Percentiles rank a stretch among this genome's conserved stretches.
These are phyloP conservation scores for Candida sp. DNA, from an alignment of 1,139 yeast genomes.

Conservation along the genomic window DNA sequence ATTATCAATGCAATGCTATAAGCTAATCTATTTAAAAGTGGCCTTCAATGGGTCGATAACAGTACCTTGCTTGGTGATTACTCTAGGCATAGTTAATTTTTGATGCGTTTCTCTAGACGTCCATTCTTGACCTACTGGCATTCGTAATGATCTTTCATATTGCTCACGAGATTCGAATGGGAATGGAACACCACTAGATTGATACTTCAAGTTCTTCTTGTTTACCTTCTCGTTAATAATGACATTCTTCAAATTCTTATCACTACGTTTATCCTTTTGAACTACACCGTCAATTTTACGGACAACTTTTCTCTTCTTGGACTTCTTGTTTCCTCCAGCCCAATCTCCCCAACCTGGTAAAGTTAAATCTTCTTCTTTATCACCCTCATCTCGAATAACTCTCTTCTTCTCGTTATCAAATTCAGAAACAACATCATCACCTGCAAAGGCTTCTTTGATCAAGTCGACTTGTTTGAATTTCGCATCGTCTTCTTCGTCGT, in stretches of 20 bases:
- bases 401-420: slow-evolving; percentile 72
- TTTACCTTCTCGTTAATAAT: slow-evolving; percentile 86
- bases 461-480: slow-evolving; percentile 79
- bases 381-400: slow-evolving; percentile 77
- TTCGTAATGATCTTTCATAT: slow-evolving; percentile 86
- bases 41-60: slow-evolving; percentile 89
- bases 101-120: slow-evolving; percentile 85
- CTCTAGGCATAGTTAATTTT: slow-evolving; percentile 83
- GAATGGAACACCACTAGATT: slow-evolving; percentile 85
- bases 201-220: slow-evolving; percentile 82
- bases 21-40: slow-evolving; percentile 44
- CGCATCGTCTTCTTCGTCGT: slow-evolving; percentile 29
- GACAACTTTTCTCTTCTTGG: slow-evolving; percentile 60
- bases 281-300: slow-evolving; percentile 73
- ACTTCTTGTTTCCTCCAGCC: slow-evolving; percentile 58
- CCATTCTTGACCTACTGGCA: slow-evolving; percentile 99
- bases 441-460: slow-evolving; percentile 92
- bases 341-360: slow-evolving; percentile 96
- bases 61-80: slow-evolving; percentile 81
- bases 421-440: slow-evolving; percentile 86
- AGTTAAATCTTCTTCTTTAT: slow-evolving; percentile 78
- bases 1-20: too few relatives aligned
- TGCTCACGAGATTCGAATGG: slow-evolving; percentile 93
- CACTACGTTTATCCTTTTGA: slow-evolving; percentile 68
- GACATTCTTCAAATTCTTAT: slow-evolving; percentile 72